Base-by-base conservation (phyloP, 306 rosid species). In the Inga leiocalycina region DNA sequence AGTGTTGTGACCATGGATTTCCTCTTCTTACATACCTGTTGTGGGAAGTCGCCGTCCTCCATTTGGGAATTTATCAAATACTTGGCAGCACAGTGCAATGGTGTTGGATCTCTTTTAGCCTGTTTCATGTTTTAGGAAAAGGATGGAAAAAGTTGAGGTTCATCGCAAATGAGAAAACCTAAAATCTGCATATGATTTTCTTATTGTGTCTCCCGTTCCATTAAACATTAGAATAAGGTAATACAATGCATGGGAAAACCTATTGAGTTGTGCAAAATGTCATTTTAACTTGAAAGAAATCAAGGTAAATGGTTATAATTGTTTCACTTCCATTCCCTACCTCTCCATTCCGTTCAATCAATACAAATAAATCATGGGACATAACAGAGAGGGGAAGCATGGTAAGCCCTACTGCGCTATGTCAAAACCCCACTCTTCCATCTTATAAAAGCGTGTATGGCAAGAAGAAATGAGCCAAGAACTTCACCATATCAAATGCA, bases 31-130 rank as follows among this genome's bases (percentile, higher is more conserved):
- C n/a, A 30, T 94, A 94, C 98, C 97, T 94, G 85, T 77, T 94
- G 98, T 0, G 94, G 98, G 84, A 88, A 94, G 84, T 94, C 98
- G 57, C 98, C 98, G 11, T 88, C 74, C 81, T 92, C 97, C 93
- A 94, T 77, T 91, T 94, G 98, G 46, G 92, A 85, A 88, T 94
- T 94, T 79, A 94, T 89, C 90, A 91, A 88, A 82, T 34, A 80
- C 71, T 86, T 84, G 54, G 97, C 98, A 61, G 94, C 97, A 34
- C 88, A 89, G 79, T 94, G 98, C 91, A 92, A 71, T 17, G 97
- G 95, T 10, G 65, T 75, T 22, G 91, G 89, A 83, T 94, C 95
- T 89, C 97, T 91, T 85, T 90, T 79, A 0, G 91, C 94, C 98
- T 94, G 88, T 80, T 86, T 27, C 78, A 75, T 54, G 51, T 57